Evolutionary conservation across 768 basidiomycete species (phyloP).

Genomic region (Russula lepida): DNA sequence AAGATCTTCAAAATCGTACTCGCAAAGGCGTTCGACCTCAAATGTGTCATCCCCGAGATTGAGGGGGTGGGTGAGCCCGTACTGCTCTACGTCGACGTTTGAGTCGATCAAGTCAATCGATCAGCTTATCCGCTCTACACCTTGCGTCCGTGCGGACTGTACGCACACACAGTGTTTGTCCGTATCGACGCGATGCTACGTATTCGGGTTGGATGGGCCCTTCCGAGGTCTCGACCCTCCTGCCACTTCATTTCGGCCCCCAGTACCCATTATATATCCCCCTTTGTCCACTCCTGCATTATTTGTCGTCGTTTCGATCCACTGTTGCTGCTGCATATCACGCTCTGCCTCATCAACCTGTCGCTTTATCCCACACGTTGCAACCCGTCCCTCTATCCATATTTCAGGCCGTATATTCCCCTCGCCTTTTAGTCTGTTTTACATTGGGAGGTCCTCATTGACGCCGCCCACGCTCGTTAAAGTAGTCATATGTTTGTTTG

Average conservation of each 20-base stretch:
- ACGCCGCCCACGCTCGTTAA: conserved; percentile 13
- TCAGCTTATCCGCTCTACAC: neutral
- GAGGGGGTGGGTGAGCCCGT: conserved; percentile 95
- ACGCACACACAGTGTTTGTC: conserved; percentile 4
- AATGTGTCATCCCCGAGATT: conserved; percentile 97
- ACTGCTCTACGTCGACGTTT: conserved; percentile 86
- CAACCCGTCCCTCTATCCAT: conserved; percentile 12
- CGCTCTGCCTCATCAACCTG: conserved; percentile 13
- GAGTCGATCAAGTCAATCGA: conserved; percentile 18
- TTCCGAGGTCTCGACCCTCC: neutral
- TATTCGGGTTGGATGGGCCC: neutral
- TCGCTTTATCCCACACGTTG: conserved; percentile 18
- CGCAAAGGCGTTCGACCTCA: conserved; percentile 95
- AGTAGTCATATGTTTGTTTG: conserved; percentile 11
- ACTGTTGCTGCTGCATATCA: conserved; percentile 22
- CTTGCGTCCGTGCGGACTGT: neutral
- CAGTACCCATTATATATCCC: conserved; percentile 13
- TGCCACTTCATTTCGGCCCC: neutral
- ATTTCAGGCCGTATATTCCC: conserved; percentile 12
- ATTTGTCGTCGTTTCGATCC: conserved; percentile 17
- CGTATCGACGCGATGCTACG: conserved; percentile 5
- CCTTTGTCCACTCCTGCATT: conserved; percentile 8
- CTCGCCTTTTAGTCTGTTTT: conserved; percentile 14
- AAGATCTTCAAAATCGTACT: conserved; percentile 99
- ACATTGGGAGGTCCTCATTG: conserved; percentile 7